A percentile compares a stretch with the other conserved stretches of the same genome.
Conservation (phyloP, 192 early-diverging fungal species). For the Rhizophagus prolifer region DNA sequence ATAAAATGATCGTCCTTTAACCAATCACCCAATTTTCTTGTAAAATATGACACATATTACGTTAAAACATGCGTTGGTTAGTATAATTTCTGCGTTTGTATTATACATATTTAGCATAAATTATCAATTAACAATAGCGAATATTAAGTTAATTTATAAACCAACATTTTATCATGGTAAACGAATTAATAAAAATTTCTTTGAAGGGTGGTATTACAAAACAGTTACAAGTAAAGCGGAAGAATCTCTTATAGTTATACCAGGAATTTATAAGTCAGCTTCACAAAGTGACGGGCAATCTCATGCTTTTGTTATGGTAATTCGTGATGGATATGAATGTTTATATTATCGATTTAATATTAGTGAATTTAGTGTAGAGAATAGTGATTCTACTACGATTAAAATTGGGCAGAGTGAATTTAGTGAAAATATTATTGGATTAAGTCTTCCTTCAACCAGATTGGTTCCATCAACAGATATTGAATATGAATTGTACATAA, state of each 20-base stretch:
- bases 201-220: slow-evolving; percentile 53
- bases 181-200: slow-evolving; percentile 35
- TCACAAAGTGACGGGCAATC: background rate
- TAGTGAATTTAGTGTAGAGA: slow-evolving; percentile 33
- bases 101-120: background rate
- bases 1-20: no score
- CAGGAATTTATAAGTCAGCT: slow-evolving; percentile 37
- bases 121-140: slow-evolving; percentile 14
- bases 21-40: no score
- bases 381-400: background rate
- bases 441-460: slow-evolving; percentile 35
- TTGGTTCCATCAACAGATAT: slow-evolving; percentile 36
- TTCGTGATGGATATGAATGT: slow-evolving; percentile 12
- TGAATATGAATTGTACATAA: slow-evolving; percentile 36
- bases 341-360: slow-evolving; percentile 46
- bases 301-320: slow-evolving; percentile 47
- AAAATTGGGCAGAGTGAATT: slow-evolving; percentile 34
- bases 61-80: background rate
- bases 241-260: slow-evolving; percentile 41
- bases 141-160: slow-evolving; percentile 30
- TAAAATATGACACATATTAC: background rate
- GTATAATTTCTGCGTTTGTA: background rate
- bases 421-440: slow-evolving; percentile 36
- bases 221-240: slow-evolving; percentile 15
- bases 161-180: slow-evolving; percentile 41